phyloP scores from a whole-genome alignment of 768 basidiomycete genomes.

The Suillus americanus region DNA sequence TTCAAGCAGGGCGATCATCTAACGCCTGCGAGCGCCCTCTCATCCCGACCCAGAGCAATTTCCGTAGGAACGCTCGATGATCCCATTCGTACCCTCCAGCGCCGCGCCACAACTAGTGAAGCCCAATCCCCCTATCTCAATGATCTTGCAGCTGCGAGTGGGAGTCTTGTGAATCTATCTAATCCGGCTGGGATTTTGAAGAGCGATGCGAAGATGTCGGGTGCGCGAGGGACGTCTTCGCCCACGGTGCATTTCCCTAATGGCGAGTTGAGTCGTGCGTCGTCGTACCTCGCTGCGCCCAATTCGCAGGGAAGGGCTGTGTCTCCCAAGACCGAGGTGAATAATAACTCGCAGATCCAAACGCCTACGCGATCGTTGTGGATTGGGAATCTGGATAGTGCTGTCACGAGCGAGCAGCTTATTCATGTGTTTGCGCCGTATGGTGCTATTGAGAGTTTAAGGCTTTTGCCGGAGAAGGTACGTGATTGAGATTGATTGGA shows the following conservation, averaged over 20 bases:
- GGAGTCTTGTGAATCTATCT: slow-evolving; percentile 26
- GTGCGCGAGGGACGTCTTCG: slow-evolving; percentile 41
- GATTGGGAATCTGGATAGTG: slow-evolving; percentile 97
- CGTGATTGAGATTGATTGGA: slow-evolving; percentile 9
- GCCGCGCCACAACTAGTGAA: slow-evolving; percentile 59
- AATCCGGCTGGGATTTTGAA: slow-evolving; percentile 53
- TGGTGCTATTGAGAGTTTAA: slow-evolving; percentile 93
- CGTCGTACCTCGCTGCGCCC: slow-evolving; percentile 69
- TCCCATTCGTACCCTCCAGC: slow-evolving; percentile 66
- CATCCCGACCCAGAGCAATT: slow-evolving; percentile 72
- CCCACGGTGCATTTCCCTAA: slow-evolving; percentile 72
- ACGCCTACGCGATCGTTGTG: slow-evolving; percentile 94
- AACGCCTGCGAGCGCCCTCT: slow-evolving; percentile 39
- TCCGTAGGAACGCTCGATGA: slow-evolving; percentile 89
- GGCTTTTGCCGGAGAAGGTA: slow-evolving; percentile 97
- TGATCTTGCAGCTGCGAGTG: slow-evolving; percentile 46
- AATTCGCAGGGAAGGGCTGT: slow-evolving; percentile 70
- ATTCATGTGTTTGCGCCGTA: slow-evolving; percentile 96
- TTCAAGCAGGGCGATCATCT: slow-evolving; percentile 78
- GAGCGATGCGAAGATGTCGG: slow-evolving; percentile 49
- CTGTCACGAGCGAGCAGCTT: slow-evolving; percentile 91
- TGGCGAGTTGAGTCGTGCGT: slow-evolving; percentile 57
- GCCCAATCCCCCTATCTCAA: slow-evolving; percentile 54
- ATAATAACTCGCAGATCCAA: slow-evolving; percentile 71
- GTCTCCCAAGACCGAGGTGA: slow-evolving; percentile 77